Percentiles rank a stretch among this genome's conserved stretches.
Conservation (phyloP, 1,139 yeast species). For the Suhomyces bolitotheri region DNA sequence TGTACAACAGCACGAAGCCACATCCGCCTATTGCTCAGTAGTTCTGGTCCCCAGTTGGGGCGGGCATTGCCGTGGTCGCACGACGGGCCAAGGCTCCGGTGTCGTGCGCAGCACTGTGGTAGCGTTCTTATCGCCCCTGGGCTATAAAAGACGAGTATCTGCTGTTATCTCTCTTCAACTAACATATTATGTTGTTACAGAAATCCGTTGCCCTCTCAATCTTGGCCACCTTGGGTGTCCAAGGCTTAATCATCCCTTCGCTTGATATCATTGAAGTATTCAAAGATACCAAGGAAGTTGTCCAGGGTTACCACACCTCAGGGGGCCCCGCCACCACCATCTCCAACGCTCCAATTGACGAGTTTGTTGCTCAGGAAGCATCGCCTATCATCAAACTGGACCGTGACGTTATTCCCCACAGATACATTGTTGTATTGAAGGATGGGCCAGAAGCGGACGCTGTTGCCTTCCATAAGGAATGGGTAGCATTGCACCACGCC, state of each 20-base stretch:
- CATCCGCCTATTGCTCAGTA: no score
- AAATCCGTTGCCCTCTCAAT: conserved; percentile 52
- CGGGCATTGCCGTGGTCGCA: background rate
- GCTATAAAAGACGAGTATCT: conserved; percentile 6
- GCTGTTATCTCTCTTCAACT: background rate
- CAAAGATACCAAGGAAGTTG: conserved; percentile 11
- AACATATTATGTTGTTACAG: conserved; percentile 42
- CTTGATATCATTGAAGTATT: conserved; percentile 48
- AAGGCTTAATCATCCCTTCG: conserved; percentile 67
- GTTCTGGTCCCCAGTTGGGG: no score
- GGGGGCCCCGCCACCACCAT: conserved; percentile 18
- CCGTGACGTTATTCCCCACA: conserved; percentile 63
- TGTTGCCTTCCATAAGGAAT: conserved; percentile 60
- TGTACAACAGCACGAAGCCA: no score
- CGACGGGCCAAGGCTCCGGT: conserved; percentile 1
- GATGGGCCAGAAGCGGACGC: conserved; percentile 52
- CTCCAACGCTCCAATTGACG: conserved; percentile 14
- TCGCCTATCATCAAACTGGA: conserved; percentile 45
- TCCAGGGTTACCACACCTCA: conserved; percentile 16
- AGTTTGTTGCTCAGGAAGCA: conserved; percentile 22
- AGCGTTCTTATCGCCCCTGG: conserved; percentile 10
- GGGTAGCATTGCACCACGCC: conserved; percentile 55
- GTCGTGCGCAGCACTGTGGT: conserved; percentile 13
- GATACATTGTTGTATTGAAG: conserved; percentile 76
- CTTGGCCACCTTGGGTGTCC: conserved; percentile 59